Percentiles rank a stretch among this genome's conserved stretches.
phyloP scores from a whole-genome alignment of 257 asterid genomes.

The Capsicum pubescens region DNA sequence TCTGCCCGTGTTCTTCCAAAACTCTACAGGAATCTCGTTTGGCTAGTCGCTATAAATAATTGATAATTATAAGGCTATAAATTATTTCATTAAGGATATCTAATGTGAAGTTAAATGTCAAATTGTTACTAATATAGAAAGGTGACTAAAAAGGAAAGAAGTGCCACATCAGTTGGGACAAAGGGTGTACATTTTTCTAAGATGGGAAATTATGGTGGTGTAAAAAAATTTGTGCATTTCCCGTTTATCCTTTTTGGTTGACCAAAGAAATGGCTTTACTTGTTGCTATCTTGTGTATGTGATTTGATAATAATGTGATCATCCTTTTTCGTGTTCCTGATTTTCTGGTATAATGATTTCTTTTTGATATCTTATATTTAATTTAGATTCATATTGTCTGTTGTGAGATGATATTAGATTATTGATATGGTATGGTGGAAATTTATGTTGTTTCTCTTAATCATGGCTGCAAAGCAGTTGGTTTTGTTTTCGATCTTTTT shows the following conservation, averaged over 20 bases:
- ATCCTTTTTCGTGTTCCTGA: not conserved
- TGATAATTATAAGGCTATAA: too few species aligned
- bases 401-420: slow-evolving; percentile 20
- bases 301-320: not conserved
- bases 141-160: too few species aligned
- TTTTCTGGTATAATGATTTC: not conserved
- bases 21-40: too few species aligned
- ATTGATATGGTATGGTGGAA: slow-evolving; percentile 6
- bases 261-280: not conserved
- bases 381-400: not conserved
- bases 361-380: not conserved
- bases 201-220: not conserved
- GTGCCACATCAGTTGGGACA: too few species aligned
- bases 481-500: not conserved
- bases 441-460: slow-evolving; percentile 2
- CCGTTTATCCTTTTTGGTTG: not conserved
- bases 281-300: slow-evolving; percentile 17
- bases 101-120: too few species aligned
- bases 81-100: too few species aligned
- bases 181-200: not conserved
- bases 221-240: not conserved
- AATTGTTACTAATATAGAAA: too few species aligned
- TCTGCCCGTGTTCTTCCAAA: too few species aligned
- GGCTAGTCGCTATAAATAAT: too few species aligned
- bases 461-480: not conserved